Evolutionary conservation across 2,329 filamentous ascomycete genomes (phyloP), one percentile per base, ranked within the genome.

Genomic region (Leptographium galeiforme): DNA sequence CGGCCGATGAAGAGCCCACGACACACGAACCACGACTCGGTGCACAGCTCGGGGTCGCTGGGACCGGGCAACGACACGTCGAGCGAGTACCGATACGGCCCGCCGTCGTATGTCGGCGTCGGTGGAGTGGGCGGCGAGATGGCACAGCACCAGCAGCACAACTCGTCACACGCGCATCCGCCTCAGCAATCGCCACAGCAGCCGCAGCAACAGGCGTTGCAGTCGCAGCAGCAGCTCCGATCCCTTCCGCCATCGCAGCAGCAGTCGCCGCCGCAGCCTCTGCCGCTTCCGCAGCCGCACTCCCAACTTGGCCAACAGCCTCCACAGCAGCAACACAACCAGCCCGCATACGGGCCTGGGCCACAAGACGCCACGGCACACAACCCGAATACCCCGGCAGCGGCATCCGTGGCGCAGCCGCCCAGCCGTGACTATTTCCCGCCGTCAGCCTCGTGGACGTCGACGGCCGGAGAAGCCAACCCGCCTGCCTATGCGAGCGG

Each of bases 1-100:
- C 71, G 78, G 25, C 76, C 78, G 16, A 66, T 73, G 40, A 81
- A 81, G 64, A 78, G 76, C 59, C 76, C 78, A 0, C 72, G 78
- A 2, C 74, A 79, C 55, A 68, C 67, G 12, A 73, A 70, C 62
- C 75, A 80, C 57, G 74, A 75, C 50, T 78, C 77, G 1, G 68
- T 79, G 38, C 74, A 77, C 55, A 74, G 72, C 60, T 64, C 66
- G 13, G 67, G 70, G 41, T 76, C 77, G 25, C 48, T 60, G 25
- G 66, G 77, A 36, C 66, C 69, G 39, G 72, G 70, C 61, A 72
- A 71, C 50, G 76, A 78, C 43, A 62, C 70, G 5, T 67, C 75
- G 0, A 68, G 72, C 25, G 78, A 81, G 60, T 81, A 81, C 61
- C 72, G 78, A 51, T 81, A 81, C 57, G 73, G 75, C 3, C 70